These are phyloP conservation scores for Somion occarium DNA, from an alignment of 1,284 basidiomycete species.

Conservation along the genomic window DNA sequence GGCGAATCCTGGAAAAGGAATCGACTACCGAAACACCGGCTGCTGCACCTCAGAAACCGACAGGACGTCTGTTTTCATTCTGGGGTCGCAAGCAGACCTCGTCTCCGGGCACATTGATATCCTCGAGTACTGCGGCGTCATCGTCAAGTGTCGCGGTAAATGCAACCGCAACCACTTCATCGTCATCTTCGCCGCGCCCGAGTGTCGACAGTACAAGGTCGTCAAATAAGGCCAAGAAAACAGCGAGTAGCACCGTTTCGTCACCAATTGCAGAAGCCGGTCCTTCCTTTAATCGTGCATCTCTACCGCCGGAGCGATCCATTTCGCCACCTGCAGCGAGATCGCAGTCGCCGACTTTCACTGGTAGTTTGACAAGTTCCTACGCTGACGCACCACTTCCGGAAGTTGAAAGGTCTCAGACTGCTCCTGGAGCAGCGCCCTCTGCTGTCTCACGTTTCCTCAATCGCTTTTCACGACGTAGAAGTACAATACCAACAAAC, in stretches of 20 bases:
- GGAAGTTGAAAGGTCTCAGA: constrained; percentile 15
- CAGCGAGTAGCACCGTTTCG: neutral
- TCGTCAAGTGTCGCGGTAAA: constrained; percentile 9
- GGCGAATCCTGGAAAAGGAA: constrained; percentile 54
- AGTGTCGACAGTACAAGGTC: no score
- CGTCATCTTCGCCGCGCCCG: neutral
- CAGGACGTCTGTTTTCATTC: constrained; percentile 63
- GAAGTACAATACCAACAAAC: constrained; percentile 30
- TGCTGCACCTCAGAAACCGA: constrained; percentile 39
- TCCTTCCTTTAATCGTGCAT: neutral
- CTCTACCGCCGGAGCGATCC: constrained; percentile 6
- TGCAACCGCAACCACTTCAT: constrained; percentile 1
- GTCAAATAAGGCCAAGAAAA: neutral
- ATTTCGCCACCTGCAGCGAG: constrained; percentile 9
- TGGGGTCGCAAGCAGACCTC: constrained; percentile 44
- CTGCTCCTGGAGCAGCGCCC: constrained; percentile 16
- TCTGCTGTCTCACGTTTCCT: constrained; percentile 72
- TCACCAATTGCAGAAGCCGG: neutral
- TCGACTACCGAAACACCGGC: constrained; percentile 16
- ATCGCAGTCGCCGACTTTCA: constrained; percentile 7
- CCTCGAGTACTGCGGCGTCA: constrained; percentile 9
- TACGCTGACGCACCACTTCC: constrained; percentile 23
- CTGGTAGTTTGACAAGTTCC: constrained; percentile 11
- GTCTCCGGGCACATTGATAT: constrained; percentile 14
- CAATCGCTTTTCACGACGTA: constrained; percentile 55